Percentiles rank a stretch among this genome's conserved stretches.
These are phyloP conservation scores for Coemansia sp. DNA, from an alignment of 192 early-diverging fungal species.

Conservation along the genomic window DNA sequence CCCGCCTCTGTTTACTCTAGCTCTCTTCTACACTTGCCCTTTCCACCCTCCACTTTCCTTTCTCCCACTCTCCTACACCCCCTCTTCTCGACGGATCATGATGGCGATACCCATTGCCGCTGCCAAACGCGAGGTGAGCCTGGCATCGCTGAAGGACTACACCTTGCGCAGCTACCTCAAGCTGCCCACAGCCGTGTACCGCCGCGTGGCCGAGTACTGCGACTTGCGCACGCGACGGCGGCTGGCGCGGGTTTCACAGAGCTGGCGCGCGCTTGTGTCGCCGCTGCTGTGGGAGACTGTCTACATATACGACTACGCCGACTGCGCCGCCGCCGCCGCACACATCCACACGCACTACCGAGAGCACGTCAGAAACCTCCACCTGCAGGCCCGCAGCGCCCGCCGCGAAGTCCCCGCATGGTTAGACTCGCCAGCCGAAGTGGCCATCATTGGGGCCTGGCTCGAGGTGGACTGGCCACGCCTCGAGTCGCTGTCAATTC, in stretches of 20 bases:
- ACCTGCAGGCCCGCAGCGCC: constrained; percentile 34
- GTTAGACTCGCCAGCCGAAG: constrained; percentile 49
- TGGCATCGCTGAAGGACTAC: constrained; percentile 34
- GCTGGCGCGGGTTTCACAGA: constrained; percentile 46
- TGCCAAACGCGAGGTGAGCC: constrained; percentile 25
- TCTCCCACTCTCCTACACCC: constrained; percentile 2
- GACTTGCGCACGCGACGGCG: constrained; percentile 36
- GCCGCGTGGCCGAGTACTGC: constrained; percentile 48
- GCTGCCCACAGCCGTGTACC: constrained; percentile 40
- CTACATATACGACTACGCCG: constrained; percentile 35
- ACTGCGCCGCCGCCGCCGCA: constrained; percentile 19
- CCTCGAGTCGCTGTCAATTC: constrained; percentile 36
- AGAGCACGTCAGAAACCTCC: constrained; percentile 39
- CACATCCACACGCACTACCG: constrained; percentile 40
- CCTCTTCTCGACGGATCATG: neutral
- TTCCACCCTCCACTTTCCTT: neutral
- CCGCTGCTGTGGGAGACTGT: constrained; percentile 48
- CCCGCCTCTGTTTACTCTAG: neutral
- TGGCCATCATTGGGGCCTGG: constrained; percentile 49
- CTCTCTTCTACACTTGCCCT: neutral
- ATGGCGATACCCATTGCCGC: constrained; percentile 27
- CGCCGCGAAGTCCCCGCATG: constrained; percentile 40
- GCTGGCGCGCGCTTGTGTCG: constrained; percentile 45
- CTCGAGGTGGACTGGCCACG: constrained; percentile 45
- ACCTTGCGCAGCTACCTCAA: constrained; percentile 20